Conservation (phyloP, 441 rosid species). For the Pelargonium citronellum region DNA sequence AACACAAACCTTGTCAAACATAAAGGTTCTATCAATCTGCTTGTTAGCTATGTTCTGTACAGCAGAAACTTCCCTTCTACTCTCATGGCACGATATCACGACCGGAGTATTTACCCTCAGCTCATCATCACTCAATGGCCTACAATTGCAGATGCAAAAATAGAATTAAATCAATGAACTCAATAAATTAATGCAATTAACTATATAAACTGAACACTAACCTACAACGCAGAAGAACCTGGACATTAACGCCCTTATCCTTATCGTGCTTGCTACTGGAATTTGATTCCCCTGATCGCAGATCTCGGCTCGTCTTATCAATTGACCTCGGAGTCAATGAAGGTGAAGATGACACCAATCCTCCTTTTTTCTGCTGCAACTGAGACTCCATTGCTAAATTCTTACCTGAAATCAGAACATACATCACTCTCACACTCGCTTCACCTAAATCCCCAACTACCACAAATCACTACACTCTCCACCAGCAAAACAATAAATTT, state of each 20-base stretch:
- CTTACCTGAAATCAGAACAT: constrained; percentile 26
- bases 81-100: constrained; percentile 78
- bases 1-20: constrained; percentile 74
- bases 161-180: too few species aligned
- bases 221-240: constrained; percentile 88
- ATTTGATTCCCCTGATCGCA: constrained; percentile 1
- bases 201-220: too few species aligned
- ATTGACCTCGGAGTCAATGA: background rate
- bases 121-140: constrained; percentile 91
- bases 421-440: background rate
- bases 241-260: constrained; percentile 83
- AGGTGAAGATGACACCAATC: background rate
- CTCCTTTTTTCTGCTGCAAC: background rate
- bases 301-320: background rate
- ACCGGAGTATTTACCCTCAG: constrained; percentile 62
- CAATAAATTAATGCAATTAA: too few species aligned
- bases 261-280: background rate
- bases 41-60: constrained; percentile 86
- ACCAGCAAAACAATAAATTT: too few species aligned
- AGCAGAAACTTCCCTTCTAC: constrained; percentile 75
- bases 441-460: background rate
- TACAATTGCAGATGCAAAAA: constrained; percentile 10
- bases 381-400: background rate
- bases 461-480: background rate
- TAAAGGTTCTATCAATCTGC: constrained; percentile 89